A percentile compares a stretch with the other conserved stretches of the same genome.
phyloP scores from a whole-genome alignment of 2,329 filamentous ascomycete genomes.

The Raffaelea deltoideospora region DNA sequence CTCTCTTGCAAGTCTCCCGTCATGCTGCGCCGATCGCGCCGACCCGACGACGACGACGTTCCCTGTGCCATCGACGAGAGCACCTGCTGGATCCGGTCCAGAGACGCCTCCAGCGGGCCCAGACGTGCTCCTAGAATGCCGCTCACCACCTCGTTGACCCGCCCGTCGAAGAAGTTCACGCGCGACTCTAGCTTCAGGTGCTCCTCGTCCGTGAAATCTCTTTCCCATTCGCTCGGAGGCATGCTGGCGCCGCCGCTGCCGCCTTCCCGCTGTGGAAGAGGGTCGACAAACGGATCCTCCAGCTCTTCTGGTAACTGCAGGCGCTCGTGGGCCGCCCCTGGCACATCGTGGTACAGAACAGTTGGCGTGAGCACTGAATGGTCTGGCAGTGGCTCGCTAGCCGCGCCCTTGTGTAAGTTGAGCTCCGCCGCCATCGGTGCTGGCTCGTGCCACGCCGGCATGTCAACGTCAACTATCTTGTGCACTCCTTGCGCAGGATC shows the following conservation, averaged over 20 bases:
- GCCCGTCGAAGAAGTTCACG: slow-evolving; percentile 78
- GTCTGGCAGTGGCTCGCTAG: slow-evolving; percentile 27
- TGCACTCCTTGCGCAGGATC: slow-evolving; percentile 64
- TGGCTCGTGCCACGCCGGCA: slow-evolving; percentile 28
- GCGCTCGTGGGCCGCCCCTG: no score
- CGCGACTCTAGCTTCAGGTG: slow-evolving; percentile 70
- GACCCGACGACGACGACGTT: slow-evolving; percentile 27
- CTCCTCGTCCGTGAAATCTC: slow-evolving; percentile 65
- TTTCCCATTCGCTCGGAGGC: slow-evolving; percentile 83
- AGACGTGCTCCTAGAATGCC: slow-evolving; percentile 61
- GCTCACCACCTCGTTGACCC: slow-evolving; percentile 75
- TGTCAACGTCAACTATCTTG: slow-evolving; percentile 34
- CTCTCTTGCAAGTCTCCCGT: slow-evolving; percentile 63
- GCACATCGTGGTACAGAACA: no score
- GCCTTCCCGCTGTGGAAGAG: slow-evolving; percentile 47
- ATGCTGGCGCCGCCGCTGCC: slow-evolving; percentile 45
- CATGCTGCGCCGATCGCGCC: slow-evolving; percentile 46
- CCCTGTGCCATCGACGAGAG: slow-evolving; percentile 30
- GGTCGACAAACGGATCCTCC: slow-evolving; percentile 27
- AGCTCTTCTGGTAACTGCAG: slow-evolving; percentile 28
- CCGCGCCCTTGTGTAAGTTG: slow-evolving; percentile 2
- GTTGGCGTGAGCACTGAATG: slow-evolving; percentile 32
- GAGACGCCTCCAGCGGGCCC: slow-evolving; percentile 63
- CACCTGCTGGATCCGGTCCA: slow-evolving; percentile 60
- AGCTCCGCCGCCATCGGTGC: slow-evolving; percentile 29